These are phyloP conservation scores for Mycena leptocephala DNA, from an alignment of 768 basidiomycete species.

Conservation along the genomic window DNA sequence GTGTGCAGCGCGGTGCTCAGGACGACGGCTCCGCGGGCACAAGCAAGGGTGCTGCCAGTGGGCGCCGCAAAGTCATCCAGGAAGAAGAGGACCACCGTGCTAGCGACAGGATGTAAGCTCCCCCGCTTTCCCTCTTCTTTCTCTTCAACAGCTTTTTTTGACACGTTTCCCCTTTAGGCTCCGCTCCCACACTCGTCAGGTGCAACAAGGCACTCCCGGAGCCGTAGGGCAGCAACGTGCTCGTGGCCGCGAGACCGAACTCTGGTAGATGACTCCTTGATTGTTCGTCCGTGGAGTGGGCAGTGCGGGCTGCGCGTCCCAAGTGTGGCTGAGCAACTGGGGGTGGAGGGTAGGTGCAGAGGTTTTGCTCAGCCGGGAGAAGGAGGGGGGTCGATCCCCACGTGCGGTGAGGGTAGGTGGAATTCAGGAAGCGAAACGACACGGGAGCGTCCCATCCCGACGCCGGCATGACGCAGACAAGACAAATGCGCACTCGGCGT, in stretches of 20 bases:
- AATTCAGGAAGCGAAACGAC: conserved; percentile 24
- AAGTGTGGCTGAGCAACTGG: conserved; percentile 63
- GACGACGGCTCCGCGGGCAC: conserved; percentile 75
- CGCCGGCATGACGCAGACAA: conserved; percentile 18
- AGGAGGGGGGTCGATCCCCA: conserved; percentile 22
- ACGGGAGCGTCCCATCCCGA: conserved; percentile 18
- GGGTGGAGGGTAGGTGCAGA: conserved; percentile 64
- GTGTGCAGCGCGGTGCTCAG: conserved; percentile 83
- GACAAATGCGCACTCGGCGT: background rate
- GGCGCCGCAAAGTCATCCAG: conserved; percentile 86
- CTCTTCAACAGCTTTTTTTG: background rate
- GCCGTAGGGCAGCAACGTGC: conserved; percentile 62
- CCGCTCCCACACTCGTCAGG: conserved; percentile 90
- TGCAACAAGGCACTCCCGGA: conserved; percentile 73
- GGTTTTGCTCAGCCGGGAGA: conserved; percentile 40
- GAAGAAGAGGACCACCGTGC: conserved; percentile 89
- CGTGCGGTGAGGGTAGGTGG: conserved; percentile 20
- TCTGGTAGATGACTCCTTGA: conserved; percentile 64
- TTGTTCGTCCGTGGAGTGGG: conserved; percentile 47
- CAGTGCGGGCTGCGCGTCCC: conserved; percentile 56
- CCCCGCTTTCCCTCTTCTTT: conserved; percentile 38
- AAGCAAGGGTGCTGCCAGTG: conserved; percentile 74
- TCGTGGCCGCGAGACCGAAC: conserved; percentile 66
- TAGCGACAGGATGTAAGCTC: conserved; percentile 86
- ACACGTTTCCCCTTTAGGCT: conserved; percentile 65